Conservation (phyloP, 2,329 filamentous ascomycete genomes). For the Trichoderma semiorbis region DNA sequence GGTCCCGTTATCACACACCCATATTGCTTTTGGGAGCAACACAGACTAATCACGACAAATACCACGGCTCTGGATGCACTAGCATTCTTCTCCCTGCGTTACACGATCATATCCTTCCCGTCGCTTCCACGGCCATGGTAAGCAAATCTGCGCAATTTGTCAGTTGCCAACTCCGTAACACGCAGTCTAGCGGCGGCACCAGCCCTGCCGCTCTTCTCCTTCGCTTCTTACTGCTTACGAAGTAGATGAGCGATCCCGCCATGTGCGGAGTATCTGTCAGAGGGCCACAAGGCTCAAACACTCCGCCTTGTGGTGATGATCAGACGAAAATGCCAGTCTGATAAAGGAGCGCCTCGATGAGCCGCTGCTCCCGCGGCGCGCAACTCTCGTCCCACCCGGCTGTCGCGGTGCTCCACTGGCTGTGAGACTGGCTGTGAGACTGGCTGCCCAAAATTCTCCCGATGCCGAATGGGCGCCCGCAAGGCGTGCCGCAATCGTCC, state of each 20-base stretch:
- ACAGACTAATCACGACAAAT: neutral
- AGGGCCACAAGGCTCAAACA: constrained; percentile 2
- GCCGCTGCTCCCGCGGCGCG: constrained; percentile 1
- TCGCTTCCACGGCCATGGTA: constrained; percentile 9
- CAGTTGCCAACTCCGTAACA: neutral
- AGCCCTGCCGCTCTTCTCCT: neutral
- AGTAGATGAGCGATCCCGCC: neutral
- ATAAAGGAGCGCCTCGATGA: neutral
- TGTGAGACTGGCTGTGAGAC: neutral
- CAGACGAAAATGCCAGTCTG: neutral
- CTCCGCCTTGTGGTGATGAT: neutral
- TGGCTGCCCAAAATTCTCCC: neutral
- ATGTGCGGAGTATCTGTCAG: neutral
- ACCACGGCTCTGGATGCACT: neutral
- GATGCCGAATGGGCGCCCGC: constrained; percentile 7
- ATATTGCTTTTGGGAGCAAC: neutral
- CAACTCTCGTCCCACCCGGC: constrained; percentile 3
- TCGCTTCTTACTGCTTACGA: constrained; percentile 1
- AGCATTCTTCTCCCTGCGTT: neutral
- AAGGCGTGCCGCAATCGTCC: constrained; percentile 12
- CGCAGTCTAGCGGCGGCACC: neutral
- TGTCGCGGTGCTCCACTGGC: neutral
- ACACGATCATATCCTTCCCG: neutral
- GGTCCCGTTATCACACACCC: neutral
- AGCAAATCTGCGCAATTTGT: constrained; percentile 7